These are phyloP conservation scores for Ustilago hordei DNA, from an alignment of 1,284 basidiomycete genomes.

Conservation along the genomic window DNA sequence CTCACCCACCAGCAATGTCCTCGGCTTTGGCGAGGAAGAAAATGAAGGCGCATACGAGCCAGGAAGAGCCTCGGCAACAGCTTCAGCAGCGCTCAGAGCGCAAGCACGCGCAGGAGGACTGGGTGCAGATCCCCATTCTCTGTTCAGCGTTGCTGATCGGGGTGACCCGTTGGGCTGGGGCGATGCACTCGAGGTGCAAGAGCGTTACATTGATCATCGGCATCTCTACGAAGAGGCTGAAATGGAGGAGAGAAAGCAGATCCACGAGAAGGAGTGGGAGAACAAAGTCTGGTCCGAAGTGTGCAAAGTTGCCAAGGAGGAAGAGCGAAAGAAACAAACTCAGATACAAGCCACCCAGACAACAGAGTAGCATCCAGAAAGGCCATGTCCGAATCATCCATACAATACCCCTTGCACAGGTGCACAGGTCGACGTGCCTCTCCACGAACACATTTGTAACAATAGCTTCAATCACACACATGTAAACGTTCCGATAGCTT, in stretches of 20 bases:
- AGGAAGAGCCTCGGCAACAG: slow-evolving; percentile 35
- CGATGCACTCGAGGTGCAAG: slow-evolving; percentile 59
- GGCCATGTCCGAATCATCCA: not conserved
- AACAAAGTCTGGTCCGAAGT: slow-evolving; percentile 43
- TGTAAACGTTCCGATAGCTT: not conserved
- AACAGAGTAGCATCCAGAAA: slow-evolving; percentile 9
- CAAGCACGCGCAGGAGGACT: slow-evolving; percentile 15
- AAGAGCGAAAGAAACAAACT: slow-evolving; percentile 23
- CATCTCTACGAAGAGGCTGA: slow-evolving; percentile 44
- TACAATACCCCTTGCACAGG: not conserved
- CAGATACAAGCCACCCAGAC: not conserved
- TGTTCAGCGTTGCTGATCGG: slow-evolving; percentile 59
- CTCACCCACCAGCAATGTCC: slow-evolving; percentile 3
- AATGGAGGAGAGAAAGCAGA: slow-evolving; percentile 37
- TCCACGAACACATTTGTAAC: slow-evolving; percentile 18
- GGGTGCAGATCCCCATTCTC: slow-evolving; percentile 52
- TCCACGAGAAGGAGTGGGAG: slow-evolving; percentile 48
- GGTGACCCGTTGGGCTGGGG: slow-evolving; percentile 61
- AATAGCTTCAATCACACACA: slow-evolving; percentile 8
- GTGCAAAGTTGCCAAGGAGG: slow-evolving; percentile 39
- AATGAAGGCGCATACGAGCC: slow-evolving; percentile 41
- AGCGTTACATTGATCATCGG: slow-evolving; percentile 58
- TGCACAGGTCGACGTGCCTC: not conserved
- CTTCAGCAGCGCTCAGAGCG: slow-evolving; percentile 28
- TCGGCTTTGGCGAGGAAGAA: slow-evolving; percentile 33